Percentiles rank a stretch among this genome's conserved stretches.
These are phyloP conservation scores for Skeletonema menzelii DNA, from an alignment of 108 stramenopile genomes.

Conservation along the genomic window DNA sequence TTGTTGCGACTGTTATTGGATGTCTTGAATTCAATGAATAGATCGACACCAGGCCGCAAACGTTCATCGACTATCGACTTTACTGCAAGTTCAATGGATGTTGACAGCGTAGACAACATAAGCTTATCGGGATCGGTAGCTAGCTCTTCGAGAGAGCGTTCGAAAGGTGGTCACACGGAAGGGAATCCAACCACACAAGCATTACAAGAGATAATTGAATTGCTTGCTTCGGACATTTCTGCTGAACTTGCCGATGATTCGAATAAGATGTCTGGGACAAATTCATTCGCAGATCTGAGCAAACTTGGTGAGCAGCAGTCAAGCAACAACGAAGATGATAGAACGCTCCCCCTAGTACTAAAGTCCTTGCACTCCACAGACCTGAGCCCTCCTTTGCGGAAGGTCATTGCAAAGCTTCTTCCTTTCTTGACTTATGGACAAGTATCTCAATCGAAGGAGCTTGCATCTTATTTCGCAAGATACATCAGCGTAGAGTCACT, in stretches of 20 bases:
- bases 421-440: slow-evolving; percentile 87
- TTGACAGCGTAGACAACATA: slow-evolving; percentile 8
- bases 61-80: slow-evolving; percentile 17
- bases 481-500: slow-evolving; percentile 60
- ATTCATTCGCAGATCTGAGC: slow-evolving; percentile 26
- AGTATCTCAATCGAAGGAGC: slow-evolving; percentile 57
- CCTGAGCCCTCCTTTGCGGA: slow-evolving; percentile 68
- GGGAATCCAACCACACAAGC: slow-evolving; percentile 63
- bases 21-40: slow-evolving; percentile 78
- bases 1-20: slow-evolving; percentile 75
- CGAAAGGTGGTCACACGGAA: slow-evolving; percentile 2
- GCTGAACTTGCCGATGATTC: slow-evolving; percentile 31
- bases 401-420: slow-evolving; percentile 81
- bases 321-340: slow-evolving; percentile 52
- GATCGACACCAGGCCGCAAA: slow-evolving; percentile 22
- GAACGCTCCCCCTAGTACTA: slow-evolving; percentile 69
- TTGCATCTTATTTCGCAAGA: slow-evolving; percentile 64
- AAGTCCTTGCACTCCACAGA: slow-evolving; percentile 67
- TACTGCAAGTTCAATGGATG: slow-evolving; percentile 12
- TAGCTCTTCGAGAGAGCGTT: slow-evolving; percentile 18
- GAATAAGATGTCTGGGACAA: slow-evolving; percentile 6
- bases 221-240: slow-evolving; percentile 78
- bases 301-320: slow-evolving; percentile 8
- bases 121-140: slow-evolving; percentile 25
- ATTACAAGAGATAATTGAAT: slow-evolving; percentile 79